Evolutionary conservation across 345 rosid species (phyloP), one percentile per base, ranked within the genome.

Genomic region (Hevea brasiliensis): DNA sequence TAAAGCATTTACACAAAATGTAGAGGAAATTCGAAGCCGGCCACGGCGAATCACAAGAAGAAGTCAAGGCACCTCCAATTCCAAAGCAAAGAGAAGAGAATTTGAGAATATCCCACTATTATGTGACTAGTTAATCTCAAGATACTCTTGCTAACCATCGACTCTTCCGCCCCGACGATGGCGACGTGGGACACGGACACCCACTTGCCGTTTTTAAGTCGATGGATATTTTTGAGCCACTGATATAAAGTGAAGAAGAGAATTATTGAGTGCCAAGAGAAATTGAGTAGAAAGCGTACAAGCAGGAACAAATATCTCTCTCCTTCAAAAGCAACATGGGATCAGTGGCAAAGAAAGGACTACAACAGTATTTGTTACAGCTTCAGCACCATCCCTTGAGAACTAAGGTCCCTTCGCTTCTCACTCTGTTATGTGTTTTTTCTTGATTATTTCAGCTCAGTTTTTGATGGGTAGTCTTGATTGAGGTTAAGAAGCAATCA

Each of bases 341-440:
- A 50, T 92, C 97, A 18, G n/a, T 82, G 3, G 91, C 91, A 35
- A 92, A 89, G 86, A 88, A 80, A 81, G 89, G 87, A 60, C 84
- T 92, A 58, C 92, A 86, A 69, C 88, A 77, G 53, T 94, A 89
- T 83, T 56, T 95, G 77, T 72, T 79, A 58, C 97, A 89, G 85
- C 98, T 95, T 32, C 37, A 32, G 53, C 81, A 62, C 26, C 94
- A 90, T 67, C 99, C 98, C 44, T 79, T 95, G 79, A 88, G 98
- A 80, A 92, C 96, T 20, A 89, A 95, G 98, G 94, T 89, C 54
- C 23, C 21, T 13, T 3, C 6, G 47, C 21, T 26, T 70, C 42
- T 48, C 41, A 29, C 26, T 74, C 7, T 40, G 68, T 37, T 54
- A 65, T 17, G 13, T 24, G 17, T 23, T 27, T 54, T 24, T 69